Conservation (phyloP, 257 asterid species). For the Linaria vulgaris region DNA sequence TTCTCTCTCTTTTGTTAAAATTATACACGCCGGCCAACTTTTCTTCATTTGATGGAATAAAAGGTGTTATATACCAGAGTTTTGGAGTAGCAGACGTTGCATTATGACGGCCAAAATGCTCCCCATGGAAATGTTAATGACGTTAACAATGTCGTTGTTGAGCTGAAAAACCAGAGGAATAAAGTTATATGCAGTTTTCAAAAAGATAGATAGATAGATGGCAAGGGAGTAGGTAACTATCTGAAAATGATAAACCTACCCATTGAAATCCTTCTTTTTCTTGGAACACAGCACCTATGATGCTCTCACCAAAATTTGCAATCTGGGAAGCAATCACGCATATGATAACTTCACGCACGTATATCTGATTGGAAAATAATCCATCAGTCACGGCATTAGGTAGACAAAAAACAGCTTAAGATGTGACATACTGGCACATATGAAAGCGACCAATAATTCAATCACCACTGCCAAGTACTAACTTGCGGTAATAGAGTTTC, state of each 20-base stretch:
- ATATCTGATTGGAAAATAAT: conserved; percentile 46
- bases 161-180: conserved; percentile 34
- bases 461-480: not conserved
- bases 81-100: conserved; percentile 43
- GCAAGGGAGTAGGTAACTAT: not conserved
- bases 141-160: conserved; percentile 79
- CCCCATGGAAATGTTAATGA: conserved; percentile 81
- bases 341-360: conserved; percentile 44
- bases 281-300: conserved; percentile 76
- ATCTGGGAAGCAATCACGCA: conserved; percentile 89
- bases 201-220: not conserved
- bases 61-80: conserved; percentile 3
- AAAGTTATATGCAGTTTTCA: not conserved
- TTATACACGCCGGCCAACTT: no score
- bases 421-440: not conserved
- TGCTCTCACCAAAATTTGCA: conserved; percentile 95
- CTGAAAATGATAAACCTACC: conserved; percentile 33
- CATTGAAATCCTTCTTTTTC: conserved; percentile 52
- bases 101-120: conserved; percentile 76
- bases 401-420: not conserved
- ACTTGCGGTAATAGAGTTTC: not conserved
- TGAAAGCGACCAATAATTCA: not conserved
- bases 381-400: conserved; percentile 9
- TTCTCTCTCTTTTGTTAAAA: no score
- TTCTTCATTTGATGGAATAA: not conserved